Base-by-base conservation (phyloP, 805 yeast species). In the Pichia scutulata region DNA sequence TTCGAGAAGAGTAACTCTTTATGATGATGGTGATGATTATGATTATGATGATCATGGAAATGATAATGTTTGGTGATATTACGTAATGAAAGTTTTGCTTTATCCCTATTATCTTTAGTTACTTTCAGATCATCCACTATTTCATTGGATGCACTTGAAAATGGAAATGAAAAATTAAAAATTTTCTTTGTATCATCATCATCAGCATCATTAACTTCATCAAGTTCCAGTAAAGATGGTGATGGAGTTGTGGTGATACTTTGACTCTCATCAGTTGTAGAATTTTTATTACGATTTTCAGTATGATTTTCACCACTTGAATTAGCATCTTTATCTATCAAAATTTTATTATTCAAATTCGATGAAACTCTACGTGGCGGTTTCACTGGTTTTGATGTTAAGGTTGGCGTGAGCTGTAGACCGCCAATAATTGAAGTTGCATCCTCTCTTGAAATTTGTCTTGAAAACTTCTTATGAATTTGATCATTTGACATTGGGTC, bases 101-200 rank as follows among this genome's bases (percentile, higher is more conserved):
- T 23, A 19, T 41, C 23, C 18, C 43, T 33, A 25, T n/a, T n/a
- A 4, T 26, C 25, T 22, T 24, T 26, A 13, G n/a, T n/a, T 14
- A 10, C 25, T 10, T 43, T n/a, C 18, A 19, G 14, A 30, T 33
- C 45, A 23, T 30, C 23, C 4, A 23, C 28, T n/a, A 12, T 19
- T 19, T 26, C 39, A 41, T n/a, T 21, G 7, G 48, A 14, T 4
- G 50, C 19, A 21, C 76, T 75, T 9, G 80, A 81, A 58, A 81
- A 78, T 4, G 86, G 86, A 47, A 82, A 68, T 19, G 83, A 74
- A 55, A 82, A 81, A 39, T 78, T 70, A 53, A 79, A 79, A 44
- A 78, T 73, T 57, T 62, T 62, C 13, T 53, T 48, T 3, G 64
- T 50, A 16, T 54, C 37, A n/a, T 52, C 33, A 44, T 49, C 37